Evolutionary conservation across 371 early-diverging fungal genomes (phyloP), one percentile per base, ranked within the genome.

Genomic region (Rhizomucor pusillus): DNA sequence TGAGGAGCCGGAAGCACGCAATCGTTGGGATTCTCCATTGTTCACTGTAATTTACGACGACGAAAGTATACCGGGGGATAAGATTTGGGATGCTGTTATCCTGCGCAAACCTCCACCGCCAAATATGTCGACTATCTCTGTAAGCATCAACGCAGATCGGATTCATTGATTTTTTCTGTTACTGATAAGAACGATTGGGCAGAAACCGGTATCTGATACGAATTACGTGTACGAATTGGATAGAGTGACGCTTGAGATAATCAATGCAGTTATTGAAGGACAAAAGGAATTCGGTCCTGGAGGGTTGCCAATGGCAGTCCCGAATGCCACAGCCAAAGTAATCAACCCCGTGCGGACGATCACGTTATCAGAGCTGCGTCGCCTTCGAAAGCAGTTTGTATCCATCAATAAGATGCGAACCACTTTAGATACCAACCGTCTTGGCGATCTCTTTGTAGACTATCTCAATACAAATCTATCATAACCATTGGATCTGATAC

Each of bases 1-100:
- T 54, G 99, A 99, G 75, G 98, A 98, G 60, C 98, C 98, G n/a
- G 87, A 89, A 46, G 82, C 85, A 12, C 75, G 84, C 6, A 90
- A 91, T 62, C 76, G 92, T 44, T 99, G 99, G 99, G 99, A 99
- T 67, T 80, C 91, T 5, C 99, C 99, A 12, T 75, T 97, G 18
- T 95, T 95, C 59, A 89, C 90, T 0, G 68, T 94, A 6, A 73
- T 92, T 24, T 88, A 88, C 50, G 83, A 89, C 36, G 94, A 88
- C 46, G 66, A 60, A 7, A 64, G 67, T 54, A 55, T 80, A 13
- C 89, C 90, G 11, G 69, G 71, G 20, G 83, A 88, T 24, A 68
- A 70, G 22, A 88, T 95, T 45, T 87, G 90, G 85, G 85, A 87
- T 50, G 87, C 95, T 14, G 62, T 95, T 4, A 74, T 94, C 25